Evolutionary conservation across 2,329 filamentous ascomycete genomes (phyloP), one percentile per base, ranked within the genome.

Genomic region (Mycosphaerella sp.): DNA sequence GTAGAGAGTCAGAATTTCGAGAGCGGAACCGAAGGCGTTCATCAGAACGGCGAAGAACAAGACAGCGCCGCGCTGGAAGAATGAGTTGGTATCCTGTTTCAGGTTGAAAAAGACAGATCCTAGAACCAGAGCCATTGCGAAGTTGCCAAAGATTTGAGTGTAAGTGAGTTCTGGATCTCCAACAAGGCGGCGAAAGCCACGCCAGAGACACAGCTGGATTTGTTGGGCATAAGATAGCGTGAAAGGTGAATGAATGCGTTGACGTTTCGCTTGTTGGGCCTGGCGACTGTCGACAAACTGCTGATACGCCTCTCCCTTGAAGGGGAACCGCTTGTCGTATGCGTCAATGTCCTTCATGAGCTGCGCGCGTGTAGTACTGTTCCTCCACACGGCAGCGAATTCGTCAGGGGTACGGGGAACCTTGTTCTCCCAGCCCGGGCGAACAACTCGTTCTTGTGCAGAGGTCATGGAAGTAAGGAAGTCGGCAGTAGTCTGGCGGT

Each of bases 31-130:
- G 66, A 95, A 93, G 45, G 88, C 89, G 70, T 93, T 95, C 75
- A 93, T 84, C 56, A 95, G 76, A 65, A 90, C 84, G 62, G 88
- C 87, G 67, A 95, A 93, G 80, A 95, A 95, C 49, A 95, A 76
- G 23, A 95, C 77, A 43, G 87, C 84, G 60, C 86, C 87, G 57
- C 89, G 83, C 64, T 82, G 80, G 74, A 84, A 95, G 76, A 95
- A 95, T 65, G 84, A 89, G 14, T 70, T 66, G 0, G 87, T 86
- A n/a, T 75, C 77, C 0, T 76, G 66, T 29, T 79, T 69, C 38
- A 95, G 72, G 68, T 95, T 86, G 76, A 81, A 95, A 72, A 93
- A 95, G 61, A 95, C 84, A 59, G 84, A 86, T 49, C 85, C 77
- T 56, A 95, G 82, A 66, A 95, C 86, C 59, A 95, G 76, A 53